Base-by-base conservation (phyloP, 345 rosid genomes). In the Chamaenerion angustifolium region DNA sequence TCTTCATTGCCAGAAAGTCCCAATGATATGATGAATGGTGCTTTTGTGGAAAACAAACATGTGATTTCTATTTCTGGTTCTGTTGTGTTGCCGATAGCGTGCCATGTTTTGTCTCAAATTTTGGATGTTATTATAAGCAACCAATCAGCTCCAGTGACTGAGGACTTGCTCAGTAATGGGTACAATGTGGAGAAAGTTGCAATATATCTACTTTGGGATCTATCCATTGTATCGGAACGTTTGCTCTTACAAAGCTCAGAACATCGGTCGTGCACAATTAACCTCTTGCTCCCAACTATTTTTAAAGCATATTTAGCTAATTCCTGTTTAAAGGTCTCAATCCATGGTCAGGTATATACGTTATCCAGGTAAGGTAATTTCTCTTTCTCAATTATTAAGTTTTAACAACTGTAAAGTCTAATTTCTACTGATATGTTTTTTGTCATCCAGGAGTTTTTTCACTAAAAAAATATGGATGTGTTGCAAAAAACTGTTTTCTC, bases 181-280 rank as follows among this genome's bases (percentile, higher is more conserved):
- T 55, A 54, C 62, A 31, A 60, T 59, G 66, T 60, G 44, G 77
- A 63, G 35, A 66, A 14, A 40, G 67, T 83, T 59, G 70, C 77
- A 23, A 67, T 46, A 54, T 65, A 67, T 64, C 48, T 90, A 57
- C 83, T 90, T 49, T 79, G 74, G 82, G 80, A 77, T 73, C 69
- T 90, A 48, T 81, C 94, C 64, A 70, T 62, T 55, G 50, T 56
- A 49, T 73, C 80, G 43, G 94, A 83, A 64, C 73, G 65, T 31
- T 63, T 86, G 66, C 79, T 86, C 67, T 70, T 72, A 37, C 82
- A 64, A 68, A 71, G 78, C 63, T 65, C 61, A 50, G 92, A 90
- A 61, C 83, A 73, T 49, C 85, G 95, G 58, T 79, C 98, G 0
- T 90, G 88, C 64, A 65, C 83, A 62, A 64, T 80, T 69, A 68